phyloP scores from a whole-genome alignment of 192 early-diverging fungal species.

The Gonapodya sp. region DNA sequence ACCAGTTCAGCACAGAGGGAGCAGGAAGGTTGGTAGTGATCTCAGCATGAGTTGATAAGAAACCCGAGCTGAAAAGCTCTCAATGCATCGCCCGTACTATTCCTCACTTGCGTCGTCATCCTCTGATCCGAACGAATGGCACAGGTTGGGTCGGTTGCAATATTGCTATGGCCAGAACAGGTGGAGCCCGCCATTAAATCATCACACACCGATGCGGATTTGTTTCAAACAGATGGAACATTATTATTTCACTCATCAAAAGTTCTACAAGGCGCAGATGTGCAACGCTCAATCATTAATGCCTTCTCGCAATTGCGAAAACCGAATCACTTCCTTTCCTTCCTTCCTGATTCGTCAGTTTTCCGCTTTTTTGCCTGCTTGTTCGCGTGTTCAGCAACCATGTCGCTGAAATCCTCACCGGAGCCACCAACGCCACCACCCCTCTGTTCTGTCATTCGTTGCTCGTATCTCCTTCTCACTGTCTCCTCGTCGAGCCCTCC shows the following conservation, averaged over 20 bases:
- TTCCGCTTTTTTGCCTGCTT: slow-evolving; percentile 62
- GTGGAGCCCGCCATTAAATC: too few relatives aligned
- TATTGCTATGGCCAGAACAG: too few relatives aligned
- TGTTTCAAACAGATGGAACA: not conserved
- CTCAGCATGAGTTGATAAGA: too few relatives aligned
- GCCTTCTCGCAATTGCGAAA: not conserved
- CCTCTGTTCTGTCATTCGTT: slow-evolving; percentile 21
- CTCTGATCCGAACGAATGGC: too few relatives aligned
- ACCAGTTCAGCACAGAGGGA: not conserved
- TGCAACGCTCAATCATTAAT: too few relatives aligned
- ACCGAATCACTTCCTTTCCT: slow-evolving; percentile 27
- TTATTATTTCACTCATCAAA: not conserved
- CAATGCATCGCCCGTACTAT: too few relatives aligned
- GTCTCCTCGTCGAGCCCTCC: slow-evolving; percentile 62
- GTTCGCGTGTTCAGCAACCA: slow-evolving; percentile 75
- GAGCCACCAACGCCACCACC: slow-evolving; percentile 22
- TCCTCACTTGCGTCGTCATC: too few relatives aligned
- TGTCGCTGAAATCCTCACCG: slow-evolving; percentile 77
- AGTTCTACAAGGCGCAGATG: too few relatives aligned
- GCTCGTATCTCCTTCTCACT: slow-evolving; percentile 69
- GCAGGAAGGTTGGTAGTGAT: not conserved
- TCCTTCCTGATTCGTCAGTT: slow-evolving; percentile 40
- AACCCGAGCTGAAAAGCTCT: too few relatives aligned
- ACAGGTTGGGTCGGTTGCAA: too few relatives aligned
- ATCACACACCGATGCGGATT: too few relatives aligned